These are phyloP conservation scores for Lyophyllum semitale DNA, from an alignment of 768 basidiomycete species.

Conservation along the genomic window DNA sequence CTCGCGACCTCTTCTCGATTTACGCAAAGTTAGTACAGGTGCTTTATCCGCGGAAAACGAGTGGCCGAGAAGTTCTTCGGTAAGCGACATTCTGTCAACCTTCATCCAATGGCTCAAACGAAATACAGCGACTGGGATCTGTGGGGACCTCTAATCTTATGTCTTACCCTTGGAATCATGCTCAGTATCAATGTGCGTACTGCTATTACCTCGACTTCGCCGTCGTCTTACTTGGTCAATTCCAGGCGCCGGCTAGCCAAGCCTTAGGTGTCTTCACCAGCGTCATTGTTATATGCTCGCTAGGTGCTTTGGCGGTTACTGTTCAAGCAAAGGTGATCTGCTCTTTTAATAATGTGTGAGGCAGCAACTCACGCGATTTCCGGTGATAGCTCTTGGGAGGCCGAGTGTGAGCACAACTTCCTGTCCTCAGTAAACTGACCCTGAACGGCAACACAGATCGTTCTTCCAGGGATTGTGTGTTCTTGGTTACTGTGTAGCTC, in stretches of 20 bases:
- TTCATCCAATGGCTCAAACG: not conserved
- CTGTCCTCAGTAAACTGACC: not conserved
- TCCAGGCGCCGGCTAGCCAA: conserved; percentile 80
- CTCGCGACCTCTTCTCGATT: conserved; percentile 87
- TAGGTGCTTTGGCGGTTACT: conserved; percentile 90
- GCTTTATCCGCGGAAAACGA: conserved; percentile 78
- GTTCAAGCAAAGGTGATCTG: conserved; percentile 86
- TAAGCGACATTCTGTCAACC: conserved; percentile 27
- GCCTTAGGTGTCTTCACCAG: conserved; percentile 89
- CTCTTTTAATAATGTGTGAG: not conserved
- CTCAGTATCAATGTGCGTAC: conserved; percentile 78
- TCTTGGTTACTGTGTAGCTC: conserved; percentile 93
- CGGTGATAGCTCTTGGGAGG: conserved; percentile 68
- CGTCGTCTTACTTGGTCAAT: not conserved
- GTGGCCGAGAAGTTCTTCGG: conserved; percentile 81
- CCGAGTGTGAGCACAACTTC: conserved; percentile 60
- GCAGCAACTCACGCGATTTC: not conserved
- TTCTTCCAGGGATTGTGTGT: conserved; percentile 98
- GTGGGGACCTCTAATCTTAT: conserved; percentile 92
- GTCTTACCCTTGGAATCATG: conserved; percentile 78
- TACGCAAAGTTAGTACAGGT: conserved; percentile 94
- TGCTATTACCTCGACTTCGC: not conserved
- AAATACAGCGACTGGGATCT: conserved; percentile 89
- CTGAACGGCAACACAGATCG: conserved; percentile 48
- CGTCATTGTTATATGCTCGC: conserved; percentile 89